Percentiles rank a stretch among this genome's conserved stretches.
Evolutionary conservation across 306 rosid species (phyloP).

Genomic region (Fragaria iinumae): DNA sequence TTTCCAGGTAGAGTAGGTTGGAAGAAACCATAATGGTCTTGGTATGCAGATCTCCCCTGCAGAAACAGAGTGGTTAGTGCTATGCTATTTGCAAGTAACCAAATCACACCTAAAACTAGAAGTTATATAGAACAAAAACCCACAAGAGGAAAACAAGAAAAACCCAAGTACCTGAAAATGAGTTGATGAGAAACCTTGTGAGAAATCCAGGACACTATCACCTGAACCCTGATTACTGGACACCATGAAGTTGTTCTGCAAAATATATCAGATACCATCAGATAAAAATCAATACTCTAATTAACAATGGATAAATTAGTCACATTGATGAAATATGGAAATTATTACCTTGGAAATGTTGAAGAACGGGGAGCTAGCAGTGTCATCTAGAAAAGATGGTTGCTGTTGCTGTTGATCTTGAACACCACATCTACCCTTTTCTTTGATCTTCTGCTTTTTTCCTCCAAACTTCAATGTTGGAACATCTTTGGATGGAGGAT

Average conservation of each 20-base stretch:
- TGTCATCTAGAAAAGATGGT: conserved; percentile 69
- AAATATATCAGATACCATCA: conserved; percentile 16
- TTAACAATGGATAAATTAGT: background rate
- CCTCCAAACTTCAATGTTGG: conserved; percentile 30
- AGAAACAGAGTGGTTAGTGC: conserved; percentile 23
- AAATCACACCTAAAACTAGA: background rate
- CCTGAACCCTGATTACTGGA: conserved; percentile 47
- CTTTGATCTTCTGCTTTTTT: conserved; percentile 48
- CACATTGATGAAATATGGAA: background rate
- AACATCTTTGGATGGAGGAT: conserved; percentile 37
- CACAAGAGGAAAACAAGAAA: background rate
- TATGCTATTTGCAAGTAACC: background rate
- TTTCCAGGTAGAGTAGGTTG: conserved; percentile 57
- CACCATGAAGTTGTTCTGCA: conserved; percentile 49
- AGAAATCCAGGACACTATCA: conserved; percentile 53
- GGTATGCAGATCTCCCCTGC: conserved; percentile 69
- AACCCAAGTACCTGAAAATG: conserved; percentile 60
- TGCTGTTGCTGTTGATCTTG: conserved; percentile 32
- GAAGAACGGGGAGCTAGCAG: conserved; percentile 79
- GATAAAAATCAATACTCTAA: background rate
- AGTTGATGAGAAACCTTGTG: conserved; percentile 84
- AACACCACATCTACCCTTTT: conserved; percentile 23
- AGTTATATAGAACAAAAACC: background rate
- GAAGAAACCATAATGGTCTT: conserved; percentile 57
- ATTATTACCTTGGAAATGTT: conserved; percentile 58